These are phyloP conservation scores for Phycomyces blakesleeanus DNA, from an alignment of 192 early-diverging fungal genomes.

Conservation along the genomic window DNA sequence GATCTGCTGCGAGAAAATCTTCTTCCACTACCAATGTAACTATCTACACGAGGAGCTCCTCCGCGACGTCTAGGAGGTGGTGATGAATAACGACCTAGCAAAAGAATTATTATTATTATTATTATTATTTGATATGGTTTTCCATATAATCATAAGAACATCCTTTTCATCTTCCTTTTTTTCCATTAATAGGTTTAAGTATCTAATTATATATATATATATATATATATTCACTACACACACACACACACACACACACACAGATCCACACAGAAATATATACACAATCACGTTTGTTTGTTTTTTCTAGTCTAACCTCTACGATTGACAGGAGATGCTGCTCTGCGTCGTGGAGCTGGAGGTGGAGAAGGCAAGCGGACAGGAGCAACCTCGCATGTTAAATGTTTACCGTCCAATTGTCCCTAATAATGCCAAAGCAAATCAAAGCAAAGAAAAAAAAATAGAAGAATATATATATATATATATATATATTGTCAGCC, in stretches of 20 bases:
- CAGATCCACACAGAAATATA: no score
- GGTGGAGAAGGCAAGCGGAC: slow-evolving; percentile 22
- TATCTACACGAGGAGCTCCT: slow-evolving; percentile 13
- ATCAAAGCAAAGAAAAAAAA: not conserved
- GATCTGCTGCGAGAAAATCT: slow-evolving; percentile 21
- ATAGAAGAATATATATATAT: not conserved
- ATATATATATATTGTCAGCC: slow-evolving; percentile 7
- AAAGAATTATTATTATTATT: not conserved
- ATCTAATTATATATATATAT: no score
- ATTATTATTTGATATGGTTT: no score
- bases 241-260: no score
- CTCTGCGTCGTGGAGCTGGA: slow-evolving; percentile 11
- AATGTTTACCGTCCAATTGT: slow-evolving; percentile 41
- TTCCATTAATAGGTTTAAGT: no score
- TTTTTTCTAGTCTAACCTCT: slow-evolving; percentile 4
- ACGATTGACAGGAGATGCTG: slow-evolving; percentile 14
- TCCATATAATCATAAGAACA: no score
- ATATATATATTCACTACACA: no score
- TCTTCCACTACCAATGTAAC: slow-evolving; percentile 16
- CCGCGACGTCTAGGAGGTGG: slow-evolving; percentile 22
- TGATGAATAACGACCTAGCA: slow-evolving; percentile 15
- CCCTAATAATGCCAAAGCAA: slow-evolving; percentile 26
- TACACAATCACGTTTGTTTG: not conserved
- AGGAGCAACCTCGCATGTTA: slow-evolving; percentile 31
- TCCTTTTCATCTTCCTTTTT: no score